A percentile compares a stretch with the other conserved stretches of the same genome.
These are phyloP conservation scores for Oryza glumipatula DNA, from an alignment of 176 grass and related monocot species.

Conservation along the genomic window DNA sequence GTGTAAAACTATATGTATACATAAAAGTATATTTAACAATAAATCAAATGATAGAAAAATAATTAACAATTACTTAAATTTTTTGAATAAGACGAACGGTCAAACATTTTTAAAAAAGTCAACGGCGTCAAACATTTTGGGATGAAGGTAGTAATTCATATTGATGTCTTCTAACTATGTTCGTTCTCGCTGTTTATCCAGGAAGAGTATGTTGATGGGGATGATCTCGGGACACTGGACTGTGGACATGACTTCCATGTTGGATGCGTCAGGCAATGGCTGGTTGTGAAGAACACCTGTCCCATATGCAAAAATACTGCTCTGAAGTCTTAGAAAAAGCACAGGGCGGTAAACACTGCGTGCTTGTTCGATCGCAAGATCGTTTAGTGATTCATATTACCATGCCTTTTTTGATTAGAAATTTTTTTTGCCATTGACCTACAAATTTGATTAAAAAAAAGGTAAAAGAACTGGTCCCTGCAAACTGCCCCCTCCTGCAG, in stretches of 20 bases:
- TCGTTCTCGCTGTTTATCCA: conserved; percentile 17
- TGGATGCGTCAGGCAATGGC: conserved; percentile 61
- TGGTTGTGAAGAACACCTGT: conserved; percentile 56
- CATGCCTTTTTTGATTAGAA: conserved; percentile 37
- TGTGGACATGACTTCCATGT: conserved; percentile 59
- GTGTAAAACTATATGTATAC: too few species aligned
- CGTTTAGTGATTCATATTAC: conserved; percentile 45
- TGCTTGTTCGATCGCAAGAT: conserved; percentile 42
- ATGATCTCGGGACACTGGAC: conserved; percentile 50
- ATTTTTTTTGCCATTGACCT: conserved; percentile 45
- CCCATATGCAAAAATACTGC: conserved; percentile 60
- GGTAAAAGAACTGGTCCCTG: conserved; percentile 35
- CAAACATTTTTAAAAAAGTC: too few species aligned
- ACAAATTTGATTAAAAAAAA: neutral
- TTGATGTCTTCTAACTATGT: neutral
- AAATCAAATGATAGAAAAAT: too few species aligned
- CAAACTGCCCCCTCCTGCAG: conserved; percentile 18
- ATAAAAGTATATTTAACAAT: too few species aligned
- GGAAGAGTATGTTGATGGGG: conserved; percentile 58
- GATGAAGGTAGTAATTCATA: too few species aligned
- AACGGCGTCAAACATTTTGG: too few species aligned
- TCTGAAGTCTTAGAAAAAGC: conserved; percentile 39
- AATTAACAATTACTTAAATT: too few species aligned
- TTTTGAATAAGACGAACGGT: too few species aligned
- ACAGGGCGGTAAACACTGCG: neutral